Evolutionary conservation across 2,329 filamentous ascomycete genomes (phyloP).

Genomic region (Drechslerella stenobrocha): DNA sequence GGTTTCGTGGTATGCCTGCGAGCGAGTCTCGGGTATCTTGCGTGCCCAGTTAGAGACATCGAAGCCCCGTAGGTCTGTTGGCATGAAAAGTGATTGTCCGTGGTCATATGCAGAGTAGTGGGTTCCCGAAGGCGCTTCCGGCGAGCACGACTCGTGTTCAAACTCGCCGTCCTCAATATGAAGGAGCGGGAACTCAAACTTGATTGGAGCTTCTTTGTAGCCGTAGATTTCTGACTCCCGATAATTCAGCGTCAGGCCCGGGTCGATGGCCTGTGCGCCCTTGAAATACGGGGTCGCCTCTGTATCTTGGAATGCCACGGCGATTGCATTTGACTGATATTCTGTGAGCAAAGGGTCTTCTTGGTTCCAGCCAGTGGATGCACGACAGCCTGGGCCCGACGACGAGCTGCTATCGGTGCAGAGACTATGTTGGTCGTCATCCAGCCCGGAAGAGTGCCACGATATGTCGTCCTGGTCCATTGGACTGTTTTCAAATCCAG

Average conservation of each 20-base stretch:
- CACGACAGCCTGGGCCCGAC: conserved; percentile 5
- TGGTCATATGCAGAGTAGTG: conserved; percentile 14
- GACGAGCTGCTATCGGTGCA: conserved; percentile 30
- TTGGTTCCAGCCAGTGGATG: conserved; percentile 15
- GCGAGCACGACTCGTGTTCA: conserved; percentile 30
- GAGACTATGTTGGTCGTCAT: conserved; percentile 34
- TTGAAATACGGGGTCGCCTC: conserved; percentile 16
- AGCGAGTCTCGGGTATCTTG: conserved; percentile 37
- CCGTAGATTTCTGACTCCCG: conserved; percentile 21
- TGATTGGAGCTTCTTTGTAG: conserved; percentile 28
- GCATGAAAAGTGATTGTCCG: conserved; percentile 11
- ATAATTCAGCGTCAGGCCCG: conserved; percentile 36
- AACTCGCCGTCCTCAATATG: conserved; percentile 19
- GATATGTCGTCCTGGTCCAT: conserved; percentile 26
- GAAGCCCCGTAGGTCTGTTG: conserved; percentile 10
- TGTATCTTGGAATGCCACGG: conserved; percentile 25
- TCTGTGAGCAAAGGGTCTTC: conserved; percentile 1
- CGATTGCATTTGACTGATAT: conserved; percentile 31
- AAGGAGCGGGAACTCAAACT: conserved; percentile 24
- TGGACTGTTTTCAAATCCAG: conserved; percentile 18
- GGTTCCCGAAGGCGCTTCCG: conserved; percentile 13
- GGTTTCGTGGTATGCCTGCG: conserved; percentile 28
- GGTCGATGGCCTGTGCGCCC: conserved; percentile 33
- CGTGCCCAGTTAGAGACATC: conserved; percentile 3
- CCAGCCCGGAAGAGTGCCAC: conserved; percentile 31